Conservation (phyloP, 352 stramenopile species). For the Phytopythium oedochilum region DNA sequence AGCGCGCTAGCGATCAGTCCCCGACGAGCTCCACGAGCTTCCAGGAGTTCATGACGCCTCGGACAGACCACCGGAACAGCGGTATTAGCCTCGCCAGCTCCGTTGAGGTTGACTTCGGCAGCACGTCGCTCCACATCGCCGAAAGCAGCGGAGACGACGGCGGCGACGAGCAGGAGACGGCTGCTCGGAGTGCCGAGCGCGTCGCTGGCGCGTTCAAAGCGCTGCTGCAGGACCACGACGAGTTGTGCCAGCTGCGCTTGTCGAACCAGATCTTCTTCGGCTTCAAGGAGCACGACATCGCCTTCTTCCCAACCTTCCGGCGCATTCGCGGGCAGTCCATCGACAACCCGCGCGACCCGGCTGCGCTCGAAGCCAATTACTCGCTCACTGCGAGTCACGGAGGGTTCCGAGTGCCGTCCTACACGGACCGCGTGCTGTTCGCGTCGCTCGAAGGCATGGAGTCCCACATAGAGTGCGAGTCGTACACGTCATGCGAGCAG, state of each 20-base stretch:
- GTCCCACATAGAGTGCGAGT: constrained; percentile 51
- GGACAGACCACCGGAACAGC: constrained; percentile 26
- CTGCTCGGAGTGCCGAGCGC: background rate
- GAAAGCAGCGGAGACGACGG: background rate
- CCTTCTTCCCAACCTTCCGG: constrained; percentile 77
- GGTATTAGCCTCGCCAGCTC: constrained; percentile 7
- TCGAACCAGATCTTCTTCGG: constrained; percentile 76
- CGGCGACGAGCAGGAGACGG: constrained; percentile 5
- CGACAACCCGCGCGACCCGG: constrained; percentile 16
- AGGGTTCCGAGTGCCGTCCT: constrained; percentile 78
- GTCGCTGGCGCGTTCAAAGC: constrained; percentile 13
- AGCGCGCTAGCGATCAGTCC: constrained; percentile 23
- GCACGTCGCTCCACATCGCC: background rate
- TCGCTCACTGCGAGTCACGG: constrained; percentile 54
- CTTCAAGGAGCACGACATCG: constrained; percentile 68
- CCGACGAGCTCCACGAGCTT: constrained; percentile 26
- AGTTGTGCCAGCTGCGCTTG: constrained; percentile 53
- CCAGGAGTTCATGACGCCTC: constrained; percentile 43
- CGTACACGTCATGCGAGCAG: constrained; percentile 75
- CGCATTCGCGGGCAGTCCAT: constrained; percentile 54
- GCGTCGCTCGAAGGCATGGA: constrained; percentile 58
- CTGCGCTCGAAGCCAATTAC: constrained; percentile 51
- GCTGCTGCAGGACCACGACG: constrained; percentile 67
- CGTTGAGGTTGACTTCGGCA: background rate
- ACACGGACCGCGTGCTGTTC: constrained; percentile 88